Evolutionary conservation across 1,284 basidiomycete species (phyloP), one percentile per base, ranked within the genome.

Genomic region (Trametes versicolor): DNA sequence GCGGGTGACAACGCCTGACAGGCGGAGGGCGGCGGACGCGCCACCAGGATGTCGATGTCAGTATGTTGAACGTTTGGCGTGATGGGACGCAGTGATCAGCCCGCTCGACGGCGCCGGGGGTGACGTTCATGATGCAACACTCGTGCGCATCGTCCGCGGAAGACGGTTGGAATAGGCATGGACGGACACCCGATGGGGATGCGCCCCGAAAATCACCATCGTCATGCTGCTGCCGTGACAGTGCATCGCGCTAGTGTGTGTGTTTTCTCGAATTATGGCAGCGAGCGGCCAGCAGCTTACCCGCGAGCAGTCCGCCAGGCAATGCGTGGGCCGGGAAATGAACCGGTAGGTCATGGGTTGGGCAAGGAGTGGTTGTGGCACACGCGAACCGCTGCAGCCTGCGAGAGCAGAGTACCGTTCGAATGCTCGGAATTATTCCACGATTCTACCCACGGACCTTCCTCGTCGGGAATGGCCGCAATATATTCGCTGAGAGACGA

Each of bases 391-490:
- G 51, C 10, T 27, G 47, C 4, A 36, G 13, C 19, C 25, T 56
- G 54, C 13, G 27, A 23, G 39, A 12, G n/a, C 21, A 41, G 52
- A 47, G 49, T 5, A 17, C 50, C 29, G n/a, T 21, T 25, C 27
- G 8, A 29, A 17, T 36, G 21, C 58, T 45, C 58, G 51, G 58
- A 37, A 53, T 32, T 4, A 60, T 60, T 45, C 45, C 25, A 13
- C 39, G 43, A 29, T 51, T 52, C 48, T 62, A 62, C 61, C 55
- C 54, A 57, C 54, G 60, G 27, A 47, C 19, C 29, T 50, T 48
- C 25, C 52, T 21, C 25, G 25, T 29, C 27, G 51, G 59, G 52
- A 55, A 49, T n/a, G 45, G 9, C 45, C 45, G 51, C n/a, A 49
- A 54, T 37, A 36, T 25, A 54, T 49, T 48, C 10, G 15, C 37